phyloP scores from a whole-genome alignment of 306 rosid genomes.

The Castanospermum australe region DNA sequence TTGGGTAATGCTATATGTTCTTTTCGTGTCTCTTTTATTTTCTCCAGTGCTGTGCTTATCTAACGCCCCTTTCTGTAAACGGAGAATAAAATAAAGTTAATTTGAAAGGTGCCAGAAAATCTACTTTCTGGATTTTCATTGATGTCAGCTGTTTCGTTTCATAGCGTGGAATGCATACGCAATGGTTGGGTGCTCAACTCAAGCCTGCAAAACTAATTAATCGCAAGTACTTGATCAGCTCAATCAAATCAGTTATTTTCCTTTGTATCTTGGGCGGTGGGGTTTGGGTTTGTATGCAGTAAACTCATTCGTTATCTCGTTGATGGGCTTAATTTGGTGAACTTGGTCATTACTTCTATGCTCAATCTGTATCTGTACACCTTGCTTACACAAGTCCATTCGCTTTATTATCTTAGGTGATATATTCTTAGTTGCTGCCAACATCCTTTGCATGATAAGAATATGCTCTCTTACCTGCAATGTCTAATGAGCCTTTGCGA shows the following conservation, averaged over 20 bases:
- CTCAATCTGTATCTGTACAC: background rate
- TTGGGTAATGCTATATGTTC: slow-evolving; percentile 26
- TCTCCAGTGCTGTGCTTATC: background rate
- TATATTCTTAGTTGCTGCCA: background rate
- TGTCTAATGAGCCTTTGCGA: background rate
- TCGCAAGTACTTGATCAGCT: background rate
- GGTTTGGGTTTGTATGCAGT: background rate
- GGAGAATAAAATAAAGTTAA: slow-evolving; percentile 3
- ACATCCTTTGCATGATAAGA: background rate
- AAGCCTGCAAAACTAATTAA: background rate
- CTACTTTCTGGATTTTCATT: slow-evolving; percentile 11
- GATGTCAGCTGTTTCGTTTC: slow-evolving; percentile 3
- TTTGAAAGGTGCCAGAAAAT: background rate
- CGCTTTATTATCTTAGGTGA: background rate
- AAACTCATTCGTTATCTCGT: background rate
- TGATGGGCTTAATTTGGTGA: background rate
- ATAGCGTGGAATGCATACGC: background rate
- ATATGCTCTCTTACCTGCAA: background rate
- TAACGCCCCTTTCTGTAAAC: background rate
- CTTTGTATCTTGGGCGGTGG: background rate
- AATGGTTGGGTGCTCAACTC: slow-evolving; percentile 1
- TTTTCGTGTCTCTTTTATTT: background rate
- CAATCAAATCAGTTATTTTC: background rate
- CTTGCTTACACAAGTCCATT: background rate
- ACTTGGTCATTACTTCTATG: background rate